Conservation (phyloP, 371 early-diverging fungal genomes). For the Mucor racemosus region DNA sequence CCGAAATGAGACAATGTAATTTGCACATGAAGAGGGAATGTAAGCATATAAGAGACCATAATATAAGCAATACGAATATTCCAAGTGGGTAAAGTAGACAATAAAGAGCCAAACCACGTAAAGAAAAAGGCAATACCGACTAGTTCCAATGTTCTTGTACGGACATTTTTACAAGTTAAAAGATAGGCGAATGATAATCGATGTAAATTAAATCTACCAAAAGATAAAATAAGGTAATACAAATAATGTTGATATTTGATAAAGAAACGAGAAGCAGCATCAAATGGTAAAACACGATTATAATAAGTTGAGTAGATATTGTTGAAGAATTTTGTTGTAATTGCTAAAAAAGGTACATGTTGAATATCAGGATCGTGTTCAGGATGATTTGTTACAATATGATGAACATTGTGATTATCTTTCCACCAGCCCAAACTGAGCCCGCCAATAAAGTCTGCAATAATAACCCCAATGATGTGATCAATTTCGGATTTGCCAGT, state of each 20-base stretch:
- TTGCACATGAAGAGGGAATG: conserved; percentile 91
- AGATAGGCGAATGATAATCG: conserved; percentile 74
- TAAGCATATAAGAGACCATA: conserved; percentile 80
- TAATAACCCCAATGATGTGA: conserved; percentile 78
- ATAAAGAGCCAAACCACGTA: conserved; percentile 76
- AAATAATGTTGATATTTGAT: conserved; percentile 83
- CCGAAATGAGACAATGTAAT: conserved; percentile 96
- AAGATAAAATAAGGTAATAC: conserved; percentile 84
- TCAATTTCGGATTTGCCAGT: conserved; percentile 79
- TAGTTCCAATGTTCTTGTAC: conserved; percentile 77
- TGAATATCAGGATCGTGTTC: conserved; percentile 98
- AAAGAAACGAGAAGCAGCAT: conserved; percentile 74
- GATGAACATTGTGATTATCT: conserved; percentile 94
- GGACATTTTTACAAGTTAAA: conserved; percentile 60
- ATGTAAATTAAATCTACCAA: conserved; percentile 95
- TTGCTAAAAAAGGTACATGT: conserved; percentile 94
- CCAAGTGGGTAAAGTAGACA: conserved; percentile 75
- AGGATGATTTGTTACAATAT: conserved; percentile 86
- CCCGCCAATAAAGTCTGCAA: conserved; percentile 87
- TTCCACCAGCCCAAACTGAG: conserved; percentile 97
- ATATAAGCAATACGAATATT: conserved; percentile 67
- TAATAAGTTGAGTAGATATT: conserved; percentile 94
- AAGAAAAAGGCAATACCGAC: conserved; percentile 75
- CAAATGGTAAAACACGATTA: conserved; percentile 80
- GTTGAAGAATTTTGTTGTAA: conserved; percentile 80